phyloP scores from a whole-genome alignment of 768 basidiomycete species.

The Collybiopsis luxurians region DNA sequence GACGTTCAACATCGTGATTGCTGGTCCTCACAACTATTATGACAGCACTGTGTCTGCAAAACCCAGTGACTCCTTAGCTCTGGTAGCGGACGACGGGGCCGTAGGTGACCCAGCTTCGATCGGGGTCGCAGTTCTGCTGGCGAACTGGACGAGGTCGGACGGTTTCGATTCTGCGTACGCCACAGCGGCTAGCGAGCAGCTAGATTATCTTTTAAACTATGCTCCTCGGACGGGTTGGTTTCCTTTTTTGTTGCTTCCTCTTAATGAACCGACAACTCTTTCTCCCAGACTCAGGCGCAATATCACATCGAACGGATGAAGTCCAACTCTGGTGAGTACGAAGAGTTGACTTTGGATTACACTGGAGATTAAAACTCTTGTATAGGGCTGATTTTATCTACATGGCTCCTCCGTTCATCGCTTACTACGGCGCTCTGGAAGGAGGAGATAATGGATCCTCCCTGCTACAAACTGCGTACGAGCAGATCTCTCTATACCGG shows the following conservation, averaged over 20 bases:
- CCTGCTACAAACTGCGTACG: conserved; percentile 48
- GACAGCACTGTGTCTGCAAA: conserved; percentile 37
- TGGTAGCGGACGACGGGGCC: conserved; percentile 46
- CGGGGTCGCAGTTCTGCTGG: conserved; percentile 66
- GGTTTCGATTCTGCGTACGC: not conserved
- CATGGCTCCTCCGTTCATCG: conserved; percentile 53
- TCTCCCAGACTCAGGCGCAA: conserved; percentile 30
- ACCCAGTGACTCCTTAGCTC: conserved; percentile 32
- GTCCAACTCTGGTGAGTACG: conserved; percentile 47
- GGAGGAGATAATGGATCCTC: conserved; percentile 29
- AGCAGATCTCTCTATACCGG: conserved; percentile 57
- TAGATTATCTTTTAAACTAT: conserved; percentile 40
- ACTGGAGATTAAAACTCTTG: not conserved
- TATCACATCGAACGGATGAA: conserved; percentile 51
- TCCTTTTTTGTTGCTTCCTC: not conserved
- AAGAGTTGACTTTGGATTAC: not conserved
- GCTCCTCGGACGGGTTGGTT: conserved; percentile 46
- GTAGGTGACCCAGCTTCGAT: conserved; percentile 72
- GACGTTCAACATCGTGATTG: not conserved
- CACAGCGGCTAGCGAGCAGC: conserved; percentile 42
- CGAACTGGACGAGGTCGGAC: conserved; percentile 47
- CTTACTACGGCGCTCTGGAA: conserved; percentile 57
- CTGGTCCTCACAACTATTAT: not conserved
- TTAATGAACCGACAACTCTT: not conserved
- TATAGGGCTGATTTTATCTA: conserved; percentile 12